Evolutionary conservation across 768 basidiomycete genomes (phyloP).

Genomic region (Scleroderma bovista): DNA sequence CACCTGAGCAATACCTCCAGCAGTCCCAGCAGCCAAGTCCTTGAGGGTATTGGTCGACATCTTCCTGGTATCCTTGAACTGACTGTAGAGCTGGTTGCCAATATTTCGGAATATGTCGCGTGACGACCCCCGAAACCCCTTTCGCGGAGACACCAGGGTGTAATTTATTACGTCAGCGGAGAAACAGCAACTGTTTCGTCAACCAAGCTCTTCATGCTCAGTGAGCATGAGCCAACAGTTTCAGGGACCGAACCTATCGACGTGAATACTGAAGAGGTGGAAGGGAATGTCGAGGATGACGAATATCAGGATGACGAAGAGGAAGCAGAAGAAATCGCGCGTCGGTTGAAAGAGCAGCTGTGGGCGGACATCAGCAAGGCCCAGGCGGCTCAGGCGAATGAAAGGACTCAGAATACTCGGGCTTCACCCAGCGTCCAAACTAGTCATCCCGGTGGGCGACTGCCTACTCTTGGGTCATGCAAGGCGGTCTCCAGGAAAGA

Average conservation of each 20-base stretch:
- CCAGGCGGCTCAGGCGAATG: slow-evolving; percentile 36
- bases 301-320: slow-evolving; percentile 44
- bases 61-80: slow-evolving; percentile 7
- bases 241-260: slow-evolving; percentile 10
- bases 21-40: slow-evolving; percentile 85
- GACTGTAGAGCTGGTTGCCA: neutral
- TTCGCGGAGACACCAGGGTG: too few species aligned
- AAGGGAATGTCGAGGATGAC: slow-evolving; percentile 33
- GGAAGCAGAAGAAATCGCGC: slow-evolving; percentile 66
- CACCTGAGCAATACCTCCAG: slow-evolving; percentile 88
- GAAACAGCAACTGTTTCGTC: neutral
- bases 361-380: slow-evolving; percentile 73
- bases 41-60: slow-evolving; percentile 59
- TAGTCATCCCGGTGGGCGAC: slow-evolving; percentile 1
- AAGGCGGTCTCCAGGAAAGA: slow-evolving; percentile 36
- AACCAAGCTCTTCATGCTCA: neutral
- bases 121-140: neutral
- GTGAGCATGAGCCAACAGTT: neutral
- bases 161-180: too few species aligned
- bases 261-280: slow-evolving; percentile 38
- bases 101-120: neutral
- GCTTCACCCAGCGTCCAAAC: slow-evolving; percentile 1
- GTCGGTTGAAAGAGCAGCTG: slow-evolving; percentile 67
- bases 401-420: slow-evolving; percentile 19
- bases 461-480: slow-evolving; percentile 9